Conservation (phyloP, 2,329 filamentous ascomycete genomes). For the Apiospora koreana region DNA sequence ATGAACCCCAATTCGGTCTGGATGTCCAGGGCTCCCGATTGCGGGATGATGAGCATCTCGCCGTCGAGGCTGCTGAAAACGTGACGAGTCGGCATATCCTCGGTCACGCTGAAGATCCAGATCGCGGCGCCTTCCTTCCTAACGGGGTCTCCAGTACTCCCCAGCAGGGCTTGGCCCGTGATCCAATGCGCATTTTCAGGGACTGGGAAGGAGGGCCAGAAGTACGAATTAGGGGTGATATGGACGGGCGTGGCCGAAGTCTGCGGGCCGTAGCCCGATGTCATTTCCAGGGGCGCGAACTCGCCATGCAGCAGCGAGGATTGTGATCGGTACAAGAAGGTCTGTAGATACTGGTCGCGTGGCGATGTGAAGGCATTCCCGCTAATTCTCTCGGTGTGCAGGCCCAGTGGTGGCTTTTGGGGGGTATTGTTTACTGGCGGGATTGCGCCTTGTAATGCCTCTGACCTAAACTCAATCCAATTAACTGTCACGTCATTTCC, state of each 20-base stretch:
- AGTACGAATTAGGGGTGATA: conserved; percentile 78
- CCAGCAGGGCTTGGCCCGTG: conserved; percentile 60
- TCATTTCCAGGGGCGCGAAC: conserved; percentile 32
- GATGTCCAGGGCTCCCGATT: conserved; percentile 66
- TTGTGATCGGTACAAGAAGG: conserved; percentile 61
- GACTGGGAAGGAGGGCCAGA: conserved; percentile 80
- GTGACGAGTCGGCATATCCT: conserved; percentile 66
- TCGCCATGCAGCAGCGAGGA: conserved; percentile 59
- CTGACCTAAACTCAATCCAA: conserved; percentile 47
- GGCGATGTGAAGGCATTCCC: conserved; percentile 63
- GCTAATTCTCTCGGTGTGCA: conserved; percentile 69
- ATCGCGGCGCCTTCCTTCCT: conserved; percentile 74
- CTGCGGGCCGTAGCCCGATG: conserved; percentile 37
- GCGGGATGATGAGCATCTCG: conserved; percentile 67
- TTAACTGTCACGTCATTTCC: too few species aligned
- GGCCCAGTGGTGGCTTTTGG: conserved; percentile 67
- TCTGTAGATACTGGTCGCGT: conserved; percentile 57
- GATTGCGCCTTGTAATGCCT: conserved; percentile 66
- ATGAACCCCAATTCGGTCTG: conserved; percentile 68
- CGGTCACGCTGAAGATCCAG: conserved; percentile 70
- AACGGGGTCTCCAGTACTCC: conserved; percentile 72
- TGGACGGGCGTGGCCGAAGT: conserved; percentile 57
- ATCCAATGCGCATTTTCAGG: conserved; percentile 55
- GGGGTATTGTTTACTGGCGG: conserved; percentile 70
- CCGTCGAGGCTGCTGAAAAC: conserved; percentile 78